Evolutionary conservation across 306 rosid species (phyloP).

Genomic region (Canavalia gladiata): DNA sequence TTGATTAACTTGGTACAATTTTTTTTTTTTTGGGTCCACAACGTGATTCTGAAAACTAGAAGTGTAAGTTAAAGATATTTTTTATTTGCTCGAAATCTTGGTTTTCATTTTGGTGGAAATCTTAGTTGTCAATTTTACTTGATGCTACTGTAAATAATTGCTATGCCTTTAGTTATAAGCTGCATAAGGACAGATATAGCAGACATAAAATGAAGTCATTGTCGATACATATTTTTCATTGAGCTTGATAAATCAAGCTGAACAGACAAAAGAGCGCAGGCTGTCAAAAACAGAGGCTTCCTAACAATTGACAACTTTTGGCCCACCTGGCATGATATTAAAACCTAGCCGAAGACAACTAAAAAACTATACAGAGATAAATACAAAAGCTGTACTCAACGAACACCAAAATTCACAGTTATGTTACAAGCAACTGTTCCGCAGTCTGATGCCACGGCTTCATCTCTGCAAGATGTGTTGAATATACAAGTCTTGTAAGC

Average conservation of each 20-base stretch:
- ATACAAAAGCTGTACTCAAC: slow-evolving; percentile 48
- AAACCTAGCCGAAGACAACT: slow-evolving; percentile 17
- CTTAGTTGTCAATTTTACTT: neutral
- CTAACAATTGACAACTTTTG: neutral
- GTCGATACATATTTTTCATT: slow-evolving; percentile 2
- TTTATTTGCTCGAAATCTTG: too few species aligned
- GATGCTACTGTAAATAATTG: neutral
- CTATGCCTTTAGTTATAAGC: neutral
- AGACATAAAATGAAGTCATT: neutral
- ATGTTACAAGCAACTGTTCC: slow-evolving; percentile 50
- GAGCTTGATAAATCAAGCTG: slow-evolving; percentile 6
- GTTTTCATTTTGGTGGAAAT: too few species aligned
- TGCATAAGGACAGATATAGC: neutral
- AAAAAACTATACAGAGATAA: slow-evolving; percentile 44
- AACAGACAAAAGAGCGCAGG: neutral
- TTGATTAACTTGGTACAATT: neutral
- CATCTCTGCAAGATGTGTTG: slow-evolving; percentile 53
- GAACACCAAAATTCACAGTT: slow-evolving; percentile 56
- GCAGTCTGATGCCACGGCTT: slow-evolving; percentile 44
- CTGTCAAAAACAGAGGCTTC: slow-evolving; percentile 37
- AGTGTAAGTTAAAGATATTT: too few species aligned
- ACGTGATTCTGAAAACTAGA: too few species aligned
- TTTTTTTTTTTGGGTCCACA: too few species aligned
- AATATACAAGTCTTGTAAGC: slow-evolving; percentile 21
- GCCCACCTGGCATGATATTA: neutral